These are phyloP conservation scores for Quillaja saponaria DNA, from an alignment of 306 rosid genomes.

Conservation along the genomic window DNA sequence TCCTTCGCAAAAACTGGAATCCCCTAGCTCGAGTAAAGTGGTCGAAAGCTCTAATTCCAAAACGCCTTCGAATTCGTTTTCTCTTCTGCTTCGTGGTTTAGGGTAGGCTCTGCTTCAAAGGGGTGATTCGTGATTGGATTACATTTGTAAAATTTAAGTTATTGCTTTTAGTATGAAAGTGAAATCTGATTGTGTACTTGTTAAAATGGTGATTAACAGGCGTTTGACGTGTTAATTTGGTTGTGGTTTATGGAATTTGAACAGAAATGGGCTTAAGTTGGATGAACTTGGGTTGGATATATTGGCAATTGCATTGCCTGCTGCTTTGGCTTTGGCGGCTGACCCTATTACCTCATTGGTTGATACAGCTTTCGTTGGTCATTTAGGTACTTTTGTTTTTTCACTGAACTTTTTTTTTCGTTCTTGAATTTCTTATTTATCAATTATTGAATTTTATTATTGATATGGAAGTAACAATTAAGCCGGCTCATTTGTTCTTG, in stretches of 20 bases:
- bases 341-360: constrained; percentile 87
- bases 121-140: too few relatives aligned
- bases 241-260: constrained; percentile 6
- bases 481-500: too few relatives aligned
- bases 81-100: constrained; percentile 27
- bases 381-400: constrained; percentile 64
- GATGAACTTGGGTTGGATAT: constrained; percentile 74
- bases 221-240: neutral
- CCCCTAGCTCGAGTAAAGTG: too few relatives aligned
- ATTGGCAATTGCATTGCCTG: constrained; percentile 87
- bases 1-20: constrained; percentile 35
- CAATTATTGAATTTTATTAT: constrained; percentile 13
- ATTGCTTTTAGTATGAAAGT: neutral
- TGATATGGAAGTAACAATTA: too few relatives aligned
- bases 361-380: constrained; percentile 91
- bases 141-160: neutral
- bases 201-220: too few relatives aligned
- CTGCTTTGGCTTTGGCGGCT: constrained; percentile 86
- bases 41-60: too few relatives aligned
- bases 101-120: too few relatives aligned
- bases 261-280: constrained; percentile 44
- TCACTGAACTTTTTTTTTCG: too few relatives aligned
- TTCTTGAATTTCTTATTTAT: constrained; percentile 26
- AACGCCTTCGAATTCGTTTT: constrained; percentile 14
- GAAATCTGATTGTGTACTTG: neutral